Evolutionary conservation across 2,329 filamentous ascomycete genomes (phyloP).

Genomic region (Hymenoscyphus salicellus): DNA sequence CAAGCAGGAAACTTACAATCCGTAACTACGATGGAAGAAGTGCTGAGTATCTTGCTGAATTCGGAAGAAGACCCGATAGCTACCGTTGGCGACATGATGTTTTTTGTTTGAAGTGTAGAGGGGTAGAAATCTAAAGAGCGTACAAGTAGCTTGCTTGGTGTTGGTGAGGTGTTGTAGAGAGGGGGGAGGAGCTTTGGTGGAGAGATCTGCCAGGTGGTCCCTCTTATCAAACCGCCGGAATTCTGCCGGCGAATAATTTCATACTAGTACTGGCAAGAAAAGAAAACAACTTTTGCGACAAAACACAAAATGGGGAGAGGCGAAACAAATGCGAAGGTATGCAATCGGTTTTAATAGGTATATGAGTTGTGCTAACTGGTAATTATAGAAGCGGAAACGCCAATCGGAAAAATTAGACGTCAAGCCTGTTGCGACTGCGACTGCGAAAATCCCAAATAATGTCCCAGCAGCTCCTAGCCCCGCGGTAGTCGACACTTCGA

Average conservation of each 20-base stretch:
- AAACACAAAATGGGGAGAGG: slow-evolving; percentile 31
- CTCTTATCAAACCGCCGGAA: neutral
- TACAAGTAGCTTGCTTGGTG: too few species aligned
- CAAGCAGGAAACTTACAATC: slow-evolving; percentile 67
- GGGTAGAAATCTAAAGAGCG: too few species aligned
- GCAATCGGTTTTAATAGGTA: neutral
- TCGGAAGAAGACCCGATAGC: slow-evolving; percentile 64
- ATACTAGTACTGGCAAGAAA: neutral
- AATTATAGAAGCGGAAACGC: slow-evolving; percentile 36
- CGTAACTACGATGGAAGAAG: slow-evolving; percentile 76
- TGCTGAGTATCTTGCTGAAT: slow-evolving; percentile 68
- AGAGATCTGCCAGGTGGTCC: neutral
- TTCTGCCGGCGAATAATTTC: slow-evolving; percentile 20
- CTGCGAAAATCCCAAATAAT: slow-evolving; percentile 19
- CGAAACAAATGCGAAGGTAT: slow-evolving; percentile 34
- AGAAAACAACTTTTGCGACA: slow-evolving; percentile 1
- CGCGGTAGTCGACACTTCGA: slow-evolving; percentile 49
- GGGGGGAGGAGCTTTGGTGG: slow-evolving; percentile 10
- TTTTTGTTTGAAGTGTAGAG: neutral
- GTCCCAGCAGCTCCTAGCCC: slow-evolving; percentile 33
- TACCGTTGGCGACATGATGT: slow-evolving; percentile 38
- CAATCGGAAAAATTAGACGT: slow-evolving; percentile 24
- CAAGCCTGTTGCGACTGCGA: slow-evolving; percentile 15
- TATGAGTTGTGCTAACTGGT: slow-evolving; percentile 4
- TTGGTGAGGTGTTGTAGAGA: neutral